Evolutionary conservation across 2,329 filamentous ascomycete genomes (phyloP), one percentile per base, ranked within the genome.

Genomic region (Claviceps pazoutovae): DNA sequence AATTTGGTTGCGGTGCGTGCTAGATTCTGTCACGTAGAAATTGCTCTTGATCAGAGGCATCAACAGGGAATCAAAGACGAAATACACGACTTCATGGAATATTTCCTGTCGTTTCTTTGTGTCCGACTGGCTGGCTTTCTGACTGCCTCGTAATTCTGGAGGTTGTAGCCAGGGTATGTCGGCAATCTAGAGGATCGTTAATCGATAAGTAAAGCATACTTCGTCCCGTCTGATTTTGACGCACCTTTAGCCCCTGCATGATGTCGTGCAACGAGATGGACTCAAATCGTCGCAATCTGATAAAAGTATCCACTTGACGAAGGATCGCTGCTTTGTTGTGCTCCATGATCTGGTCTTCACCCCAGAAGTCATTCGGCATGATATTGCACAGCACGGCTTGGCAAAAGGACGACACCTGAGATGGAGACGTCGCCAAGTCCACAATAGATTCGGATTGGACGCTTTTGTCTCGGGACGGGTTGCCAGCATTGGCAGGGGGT

Each of bases 21-120:
- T 89, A 0, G 89, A 93, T 65, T 98, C 93, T 0, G 93, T 98
- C 39, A 96, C 86, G 62, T 97, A 91, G 61, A 98, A 98, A 61
- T 93, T 90, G 56, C 80, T 82, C 37, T 87, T 81, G 47, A 97
- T 78, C 7, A 98, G 74, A 9, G 93, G 91, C 59, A 97, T 86
- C 52, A 98, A 63, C 21, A 96, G 74, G 0, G 90, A 96, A 66
- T 98, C 93, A 60, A 98, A 93, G 4, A 95, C 58, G 64, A 90
- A 98, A 68, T 96, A 97, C 6, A 97, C 61, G 53, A 97, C 82
- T 64, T 98, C 93, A 50, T 82, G 69, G 48, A 96, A 79, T 0
- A 97, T 74, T 61, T 96, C 86, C 26, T 71, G 72, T 11, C 90
- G 82, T 66, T 96, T 97, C 6, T 71, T 68, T 34, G 78, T 72